These are phyloP conservation scores for Neurospora sp. DNA, from an alignment of 2,329 filamentous ascomycete species.

Conservation along the genomic window DNA sequence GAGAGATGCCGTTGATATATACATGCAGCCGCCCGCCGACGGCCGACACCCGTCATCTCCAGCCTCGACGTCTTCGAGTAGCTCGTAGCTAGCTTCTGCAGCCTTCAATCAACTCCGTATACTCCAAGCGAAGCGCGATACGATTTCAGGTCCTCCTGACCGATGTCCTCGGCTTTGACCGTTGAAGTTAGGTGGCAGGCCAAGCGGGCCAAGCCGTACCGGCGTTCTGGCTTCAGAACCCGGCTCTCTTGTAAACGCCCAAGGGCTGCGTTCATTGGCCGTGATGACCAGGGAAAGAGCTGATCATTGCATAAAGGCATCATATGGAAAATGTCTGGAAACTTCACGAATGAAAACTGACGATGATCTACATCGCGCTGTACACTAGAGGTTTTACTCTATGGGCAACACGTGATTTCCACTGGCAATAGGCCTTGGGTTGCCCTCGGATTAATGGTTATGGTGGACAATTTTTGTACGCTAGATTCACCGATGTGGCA, in stretches of 20 bases:
- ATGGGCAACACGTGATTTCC: too few relatives aligned
- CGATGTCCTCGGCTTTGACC: background rate
- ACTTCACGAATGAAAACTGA: background rate
- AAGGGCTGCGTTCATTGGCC: background rate
- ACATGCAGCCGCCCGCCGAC: background rate
- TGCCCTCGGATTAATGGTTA: too few relatives aligned
- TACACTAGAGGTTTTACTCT: background rate
- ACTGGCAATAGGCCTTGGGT: too few relatives aligned
- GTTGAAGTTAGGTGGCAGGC: background rate
- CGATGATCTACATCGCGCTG: background rate
- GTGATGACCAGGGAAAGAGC: background rate
- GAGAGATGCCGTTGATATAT: background rate
- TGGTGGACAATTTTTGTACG: too few relatives aligned
- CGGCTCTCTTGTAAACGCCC: background rate
- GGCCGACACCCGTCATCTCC: background rate
- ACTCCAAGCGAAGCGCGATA: background rate
- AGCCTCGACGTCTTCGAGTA: background rate
- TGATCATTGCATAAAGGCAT: background rate
- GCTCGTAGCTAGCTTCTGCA: background rate
- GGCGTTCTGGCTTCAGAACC: background rate
- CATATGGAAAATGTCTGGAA: background rate
- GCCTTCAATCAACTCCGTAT: background rate
- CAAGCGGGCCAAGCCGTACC: background rate
- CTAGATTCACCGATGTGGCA: too few relatives aligned
- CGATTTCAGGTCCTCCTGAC: background rate